Base-by-base conservation (phyloP, 2,329 filamentous ascomycete species). In the Fusarium multiceps region DNA sequence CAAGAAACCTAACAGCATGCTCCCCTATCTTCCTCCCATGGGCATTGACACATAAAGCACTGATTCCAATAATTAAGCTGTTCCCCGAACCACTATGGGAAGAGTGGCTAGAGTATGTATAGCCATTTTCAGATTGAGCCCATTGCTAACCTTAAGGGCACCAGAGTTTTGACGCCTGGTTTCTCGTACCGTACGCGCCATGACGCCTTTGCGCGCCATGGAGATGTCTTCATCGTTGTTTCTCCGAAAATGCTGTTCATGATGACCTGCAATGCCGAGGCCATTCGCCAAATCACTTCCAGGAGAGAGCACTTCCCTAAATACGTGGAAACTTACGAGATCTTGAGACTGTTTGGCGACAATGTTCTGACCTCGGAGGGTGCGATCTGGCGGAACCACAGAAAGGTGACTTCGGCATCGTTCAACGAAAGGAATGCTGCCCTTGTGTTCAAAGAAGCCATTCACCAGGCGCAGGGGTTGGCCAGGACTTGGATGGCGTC, bases 351-450 rank as follows among this genome's bases (percentile, higher is more conserved):
- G 57, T 94, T 91, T 76, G 92, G 92, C 37, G 84, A 88, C 59
- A 95, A 93, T 75, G 85, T 94, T 3, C 80, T 94, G 23, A 88
- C 88, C 1, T 89, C 90, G 4, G 92, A 94, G 77, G 92, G 92
- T 2, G 76, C 82, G 2, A 79, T 86, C 28, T 95, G 92, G 92
- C 89, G 89, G 32, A 85, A 87, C 79, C 92, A 95, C 77, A 87
- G 92, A 66, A 93, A 92, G 79, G 86, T 90, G 45, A 91, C 89
- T 1, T 87, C 89, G 28, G 88, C 91, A 1, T 88, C 88, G 6
- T 94, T 95, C 78, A 93, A 90, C 60, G 92, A 95, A 81, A 89
- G 86, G 80, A 94, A 93, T 77, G 90, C 92, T 59, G 83, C 85
- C 16, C 77, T 92, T 27, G 89, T 92, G 3, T 93, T 90, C 78